phyloP scores from a whole-genome alignment of 2,329 filamentous ascomycete species.

The Microsporum canis region DNA sequence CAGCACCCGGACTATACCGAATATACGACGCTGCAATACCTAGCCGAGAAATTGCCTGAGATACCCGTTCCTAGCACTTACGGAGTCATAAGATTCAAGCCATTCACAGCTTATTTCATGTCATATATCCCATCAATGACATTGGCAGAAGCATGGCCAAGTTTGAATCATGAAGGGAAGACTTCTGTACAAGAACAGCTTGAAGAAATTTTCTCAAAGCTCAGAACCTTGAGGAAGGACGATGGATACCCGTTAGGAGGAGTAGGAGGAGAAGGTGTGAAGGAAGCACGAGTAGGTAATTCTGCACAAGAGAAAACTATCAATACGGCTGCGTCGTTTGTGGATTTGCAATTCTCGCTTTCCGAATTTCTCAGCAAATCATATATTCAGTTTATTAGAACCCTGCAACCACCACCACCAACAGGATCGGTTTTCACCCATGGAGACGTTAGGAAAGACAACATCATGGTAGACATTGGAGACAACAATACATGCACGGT shows the following conservation, averaged over 20 bases:
- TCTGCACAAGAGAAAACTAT: constrained; percentile 15
- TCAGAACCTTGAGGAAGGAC: constrained; percentile 16
- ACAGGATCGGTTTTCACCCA: too few species aligned
- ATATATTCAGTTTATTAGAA: too few species aligned
- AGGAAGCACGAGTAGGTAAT: constrained; percentile 16
- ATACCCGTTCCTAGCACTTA: constrained; percentile 22
- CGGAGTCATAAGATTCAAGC: constrained; percentile 19
- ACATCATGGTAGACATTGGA: too few species aligned
- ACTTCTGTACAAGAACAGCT: constrained; percentile 11
- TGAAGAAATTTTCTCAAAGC: constrained; percentile 14
- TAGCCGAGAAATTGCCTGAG: constrained; percentile 17
- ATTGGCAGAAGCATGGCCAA: constrained; percentile 18
- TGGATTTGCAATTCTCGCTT: too few species aligned
- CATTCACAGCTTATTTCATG: constrained; percentile 22
- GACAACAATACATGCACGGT: too few species aligned
- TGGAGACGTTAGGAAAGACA: too few species aligned
- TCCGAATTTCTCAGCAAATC: too few species aligned
- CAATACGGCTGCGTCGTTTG: constrained; percentile 10
- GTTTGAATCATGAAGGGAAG: constrained; percentile 16
- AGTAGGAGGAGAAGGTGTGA: constrained; percentile 19
- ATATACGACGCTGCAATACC: constrained; percentile 21
- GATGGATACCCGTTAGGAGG: constrained; percentile 17
- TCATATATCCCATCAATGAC: constrained; percentile 19
- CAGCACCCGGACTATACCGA: constrained; percentile 16
- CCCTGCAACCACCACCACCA: too few species aligned